Evolutionary conservation across 805 yeast species (phyloP).

Genomic region (Candida silvatica): DNA sequence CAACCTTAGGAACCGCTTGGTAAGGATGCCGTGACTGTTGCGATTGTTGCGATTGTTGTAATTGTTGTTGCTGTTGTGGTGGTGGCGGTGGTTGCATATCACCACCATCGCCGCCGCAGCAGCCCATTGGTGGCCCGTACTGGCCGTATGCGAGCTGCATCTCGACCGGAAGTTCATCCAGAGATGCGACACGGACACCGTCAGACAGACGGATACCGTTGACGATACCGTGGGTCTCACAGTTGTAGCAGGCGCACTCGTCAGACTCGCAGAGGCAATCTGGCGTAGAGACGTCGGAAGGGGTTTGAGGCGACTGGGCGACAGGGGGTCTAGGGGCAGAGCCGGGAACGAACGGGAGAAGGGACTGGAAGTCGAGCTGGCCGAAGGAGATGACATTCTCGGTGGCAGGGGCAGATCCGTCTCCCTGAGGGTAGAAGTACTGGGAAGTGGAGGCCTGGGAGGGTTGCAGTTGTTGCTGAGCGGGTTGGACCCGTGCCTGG

Average conservation of each 20-base stretch:
- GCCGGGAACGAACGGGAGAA: neutral
- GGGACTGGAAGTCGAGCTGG: constrained; percentile 16
- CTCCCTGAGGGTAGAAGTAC: neutral
- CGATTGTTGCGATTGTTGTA: neutral
- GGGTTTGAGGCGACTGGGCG: neutral
- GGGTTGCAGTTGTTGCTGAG: too few species aligned
- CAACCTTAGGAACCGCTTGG: neutral
- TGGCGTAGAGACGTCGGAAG: constrained; percentile 6
- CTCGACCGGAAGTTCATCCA: constrained; percentile 2
- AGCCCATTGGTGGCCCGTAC: neutral
- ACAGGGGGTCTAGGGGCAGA: constrained; percentile 1
- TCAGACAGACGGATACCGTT: constrained; percentile 22
- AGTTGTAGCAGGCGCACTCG: constrained; percentile 26
- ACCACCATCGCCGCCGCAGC: neutral
- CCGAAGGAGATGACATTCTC: constrained; percentile 12
- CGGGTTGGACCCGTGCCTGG: too few species aligned
- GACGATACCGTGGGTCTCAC: constrained; percentile 25
- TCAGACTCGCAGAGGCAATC: constrained; percentile 25
- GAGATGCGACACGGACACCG: constrained; percentile 16
- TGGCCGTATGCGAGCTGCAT: constrained; percentile 4
- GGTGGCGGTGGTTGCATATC: neutral
- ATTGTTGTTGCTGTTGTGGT: neutral
- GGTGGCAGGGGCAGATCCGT: neutral
- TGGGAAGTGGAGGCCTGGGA: too few species aligned
- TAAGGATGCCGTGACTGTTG: too few species aligned